These are phyloP conservation scores for Quercus gilva DNA, from an alignment of 306 rosid species.

Conservation along the genomic window DNA sequence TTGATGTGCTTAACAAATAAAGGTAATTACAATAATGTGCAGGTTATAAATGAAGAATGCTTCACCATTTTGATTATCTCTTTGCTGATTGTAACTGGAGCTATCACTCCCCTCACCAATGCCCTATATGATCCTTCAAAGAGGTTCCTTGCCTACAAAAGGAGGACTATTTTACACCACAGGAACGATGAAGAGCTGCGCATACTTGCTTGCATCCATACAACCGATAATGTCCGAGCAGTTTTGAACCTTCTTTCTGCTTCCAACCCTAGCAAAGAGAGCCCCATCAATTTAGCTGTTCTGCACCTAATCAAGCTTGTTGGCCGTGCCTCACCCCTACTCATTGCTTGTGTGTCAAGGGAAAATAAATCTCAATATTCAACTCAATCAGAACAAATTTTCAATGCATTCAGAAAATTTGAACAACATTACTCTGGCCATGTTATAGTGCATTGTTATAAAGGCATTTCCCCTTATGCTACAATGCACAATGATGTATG, in stretches of 20 bases:
- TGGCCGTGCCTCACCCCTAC: slow-evolving; percentile 49
- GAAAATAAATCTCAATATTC: slow-evolving; percentile 16
- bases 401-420: slow-evolving; percentile 43
- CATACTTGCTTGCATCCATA: slow-evolving; percentile 59
- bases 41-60: slow-evolving; percentile 53
- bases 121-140: slow-evolving; percentile 55
- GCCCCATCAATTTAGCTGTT: slow-evolving; percentile 40
- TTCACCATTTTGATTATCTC: slow-evolving; percentile 50
- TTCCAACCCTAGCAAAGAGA: slow-evolving; percentile 46
- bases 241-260: slow-evolving; percentile 57
- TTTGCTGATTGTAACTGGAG: slow-evolving; percentile 42
- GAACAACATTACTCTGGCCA: slow-evolving; percentile 24
- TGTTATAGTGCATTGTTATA: slow-evolving; percentile 38
- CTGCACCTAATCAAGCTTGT: slow-evolving; percentile 54
- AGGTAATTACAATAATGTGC: slow-evolving; percentile 19
- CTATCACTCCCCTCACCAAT: slow-evolving; percentile 51
- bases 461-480: slow-evolving; percentile 63
- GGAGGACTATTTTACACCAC: slow-evolving; percentile 60
- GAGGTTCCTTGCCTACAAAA: slow-evolving; percentile 51
- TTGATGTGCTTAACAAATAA: neutral
- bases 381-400: slow-evolving; percentile 38
- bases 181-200: slow-evolving; percentile 39
- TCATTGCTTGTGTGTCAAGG: slow-evolving; percentile 37
- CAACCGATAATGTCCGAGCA: slow-evolving; percentile 42
- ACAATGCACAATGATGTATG: slow-evolving; percentile 83